A percentile compares a stretch with the other conserved stretches of the same genome.
Evolutionary conservation across 1,284 basidiomycete species (phyloP).

Genomic region (Austropuccinia psidii): DNA sequence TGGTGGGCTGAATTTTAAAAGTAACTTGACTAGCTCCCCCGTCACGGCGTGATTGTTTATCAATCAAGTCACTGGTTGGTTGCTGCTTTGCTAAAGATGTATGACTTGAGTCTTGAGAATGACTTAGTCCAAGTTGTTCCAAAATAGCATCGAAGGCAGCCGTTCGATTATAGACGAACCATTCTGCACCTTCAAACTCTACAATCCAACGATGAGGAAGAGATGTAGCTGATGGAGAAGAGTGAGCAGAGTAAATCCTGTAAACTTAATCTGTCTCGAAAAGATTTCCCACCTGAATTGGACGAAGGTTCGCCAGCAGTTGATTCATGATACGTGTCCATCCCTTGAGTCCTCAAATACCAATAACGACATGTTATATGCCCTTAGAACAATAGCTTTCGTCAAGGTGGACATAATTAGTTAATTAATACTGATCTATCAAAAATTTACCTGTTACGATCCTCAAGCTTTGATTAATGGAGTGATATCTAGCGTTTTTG

Average conservation of each 20-base stretch:
- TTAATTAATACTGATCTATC: not conserved
- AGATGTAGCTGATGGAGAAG: not conserved
- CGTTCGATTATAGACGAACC: conserved; percentile 81
- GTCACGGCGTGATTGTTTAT: not conserved
- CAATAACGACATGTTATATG: conserved; percentile 86
- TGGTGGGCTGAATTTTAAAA: conserved; percentile 30
- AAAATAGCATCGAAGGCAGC: conserved; percentile 77
- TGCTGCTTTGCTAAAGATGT: conserved; percentile 45
- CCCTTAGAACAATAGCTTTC: conserved; percentile 51
- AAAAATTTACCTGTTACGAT: conserved; percentile 53
- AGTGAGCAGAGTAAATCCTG: not conserved
- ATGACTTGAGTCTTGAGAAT: conserved; percentile 13
- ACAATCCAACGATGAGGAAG: conserved; percentile 69
- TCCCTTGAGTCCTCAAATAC: conserved; percentile 62
- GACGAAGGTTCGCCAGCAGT: conserved; percentile 62
- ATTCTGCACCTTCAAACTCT: conserved; percentile 72
- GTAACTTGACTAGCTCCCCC: conserved; percentile 36
- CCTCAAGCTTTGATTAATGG: conserved; percentile 75
- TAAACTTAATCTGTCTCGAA: not conserved
- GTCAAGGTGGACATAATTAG: not conserved
- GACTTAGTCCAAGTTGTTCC: conserved; percentile 57
- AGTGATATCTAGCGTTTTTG: conserved; percentile 77
- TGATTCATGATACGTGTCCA: too few species aligned
- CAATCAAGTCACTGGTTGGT: conserved; percentile 43
- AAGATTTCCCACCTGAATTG: conserved; percentile 52